Percentiles rank a stretch among this genome's conserved stretches.
Conservation (phyloP, 73 alveolate species). For the Paramecium caudatum region DNA sequence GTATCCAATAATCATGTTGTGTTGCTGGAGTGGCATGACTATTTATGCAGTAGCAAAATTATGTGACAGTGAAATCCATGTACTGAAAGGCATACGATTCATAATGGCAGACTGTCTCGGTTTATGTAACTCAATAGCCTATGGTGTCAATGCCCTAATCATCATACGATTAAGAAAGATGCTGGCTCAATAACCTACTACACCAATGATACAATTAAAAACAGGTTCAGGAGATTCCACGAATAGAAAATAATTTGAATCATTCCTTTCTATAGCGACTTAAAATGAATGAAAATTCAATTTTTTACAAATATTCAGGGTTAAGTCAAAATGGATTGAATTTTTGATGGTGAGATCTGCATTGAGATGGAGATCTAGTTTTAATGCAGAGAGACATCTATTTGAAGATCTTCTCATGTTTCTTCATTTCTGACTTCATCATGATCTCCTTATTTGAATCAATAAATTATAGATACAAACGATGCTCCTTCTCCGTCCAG, state of each 20-base stretch:
- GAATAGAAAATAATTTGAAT: conserved; percentile 47
- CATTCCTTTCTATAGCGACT: conserved; percentile 51
- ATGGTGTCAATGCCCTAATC: not conserved
- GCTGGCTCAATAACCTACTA: conserved; percentile 20
- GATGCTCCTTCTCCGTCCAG: conserved; percentile 62
- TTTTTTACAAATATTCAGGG: too few relatives aligned
- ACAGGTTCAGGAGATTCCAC: conserved; percentile 21
- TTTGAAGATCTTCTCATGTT: conserved; percentile 41
- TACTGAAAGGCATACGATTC: not conserved
- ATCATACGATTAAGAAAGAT: not conserved
- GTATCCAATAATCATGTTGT: conserved; percentile 49
- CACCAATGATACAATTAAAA: not conserved
- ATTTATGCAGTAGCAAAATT: conserved; percentile 24
- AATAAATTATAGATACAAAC: conserved; percentile 39
- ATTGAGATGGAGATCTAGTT: conserved; percentile 50
- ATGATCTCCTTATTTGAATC: conserved; percentile 23
- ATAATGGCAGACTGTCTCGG: conserved; percentile 49
- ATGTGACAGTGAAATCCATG: not conserved
- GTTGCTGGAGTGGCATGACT: conserved; percentile 33
- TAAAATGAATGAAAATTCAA: conserved; percentile 26
- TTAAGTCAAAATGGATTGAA: conserved; percentile 54
- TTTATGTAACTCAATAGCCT: conserved; percentile 11
- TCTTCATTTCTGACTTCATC: conserved; percentile 49
- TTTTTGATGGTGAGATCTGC: conserved; percentile 56
- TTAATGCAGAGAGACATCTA: conserved; percentile 32